These are phyloP conservation scores for Suhomyces choctaworum DNA, from an alignment of 1,139 yeast genomes.

Conservation along the genomic window DNA sequence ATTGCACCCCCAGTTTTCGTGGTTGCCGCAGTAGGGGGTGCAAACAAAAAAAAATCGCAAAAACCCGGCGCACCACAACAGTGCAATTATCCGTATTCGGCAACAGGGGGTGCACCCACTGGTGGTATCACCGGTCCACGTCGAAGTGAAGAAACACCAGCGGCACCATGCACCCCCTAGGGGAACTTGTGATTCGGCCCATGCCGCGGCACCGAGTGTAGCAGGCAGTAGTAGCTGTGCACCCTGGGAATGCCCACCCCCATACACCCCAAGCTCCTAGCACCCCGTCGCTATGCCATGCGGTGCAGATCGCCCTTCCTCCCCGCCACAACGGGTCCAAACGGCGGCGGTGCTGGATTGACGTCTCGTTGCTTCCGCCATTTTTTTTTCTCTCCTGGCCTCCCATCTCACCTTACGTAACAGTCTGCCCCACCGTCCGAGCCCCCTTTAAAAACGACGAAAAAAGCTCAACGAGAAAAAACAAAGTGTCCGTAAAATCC, in stretches of 20 bases:
- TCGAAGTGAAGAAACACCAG: not conserved
- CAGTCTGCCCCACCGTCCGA: constrained; percentile 7
- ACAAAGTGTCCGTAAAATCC: constrained; percentile 7
- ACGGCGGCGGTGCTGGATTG: not conserved
- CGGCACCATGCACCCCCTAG: not conserved
- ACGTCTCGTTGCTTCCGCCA: not conserved
- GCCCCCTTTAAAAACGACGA: constrained; percentile 12
- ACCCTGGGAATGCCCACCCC: not conserved
- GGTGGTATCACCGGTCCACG: not conserved
- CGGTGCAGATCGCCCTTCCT: not conserved
- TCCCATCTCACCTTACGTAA: constrained; percentile 5
- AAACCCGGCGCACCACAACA: too few species aligned
- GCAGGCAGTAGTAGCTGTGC: not conserved
- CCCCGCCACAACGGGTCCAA: not conserved
- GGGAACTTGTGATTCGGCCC: too few species aligned
- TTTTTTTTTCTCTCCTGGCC: not conserved
- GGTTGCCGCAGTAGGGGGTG: not conserved
- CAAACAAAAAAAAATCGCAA: not conserved
- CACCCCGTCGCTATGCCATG: not conserved
- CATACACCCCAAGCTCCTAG: not conserved
- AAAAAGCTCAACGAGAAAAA: constrained; percentile 11
- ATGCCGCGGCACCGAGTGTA: not conserved
- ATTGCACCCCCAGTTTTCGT: not conserved
- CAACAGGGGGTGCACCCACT: constrained; percentile 4
- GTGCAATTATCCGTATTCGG: not conserved